Conservation (phyloP, 2,329 filamentous ascomycete genomes). For the Talaromyces sp. region DNA sequence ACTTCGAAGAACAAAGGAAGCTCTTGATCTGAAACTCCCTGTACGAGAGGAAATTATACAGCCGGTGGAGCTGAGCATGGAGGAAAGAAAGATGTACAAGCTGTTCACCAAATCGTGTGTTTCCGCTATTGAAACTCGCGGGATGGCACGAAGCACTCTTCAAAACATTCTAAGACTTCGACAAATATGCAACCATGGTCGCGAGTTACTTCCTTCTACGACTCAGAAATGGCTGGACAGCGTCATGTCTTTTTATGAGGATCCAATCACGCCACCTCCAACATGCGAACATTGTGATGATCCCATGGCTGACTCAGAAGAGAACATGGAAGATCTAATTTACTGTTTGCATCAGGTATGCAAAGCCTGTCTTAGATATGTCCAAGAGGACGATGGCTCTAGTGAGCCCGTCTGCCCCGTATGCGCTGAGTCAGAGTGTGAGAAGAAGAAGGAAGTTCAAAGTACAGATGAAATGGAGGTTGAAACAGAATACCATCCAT, state of each 20-base stretch:
- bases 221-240: neutral
- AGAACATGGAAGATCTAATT: neutral
- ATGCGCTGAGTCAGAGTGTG: neutral
- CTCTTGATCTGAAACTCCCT: neutral
- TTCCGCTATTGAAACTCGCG: neutral
- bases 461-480: neutral
- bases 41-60: neutral
- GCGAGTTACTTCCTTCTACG: constrained; percentile 1
- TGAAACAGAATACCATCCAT: neutral
- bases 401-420: neutral
- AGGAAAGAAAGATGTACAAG: neutral
- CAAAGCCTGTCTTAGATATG: neutral
- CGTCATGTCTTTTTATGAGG: neutral
- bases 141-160: neutral
- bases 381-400: neutral
- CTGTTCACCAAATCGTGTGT: constrained; percentile 1
- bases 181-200: neutral
- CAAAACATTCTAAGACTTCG: neutral
- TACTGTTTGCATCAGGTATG: neutral
- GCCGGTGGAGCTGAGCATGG: neutral
- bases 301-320: neutral
- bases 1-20: neutral
- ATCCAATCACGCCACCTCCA: neutral
- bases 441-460: neutral
- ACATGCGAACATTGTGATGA: neutral